These are phyloP conservation scores for Blastocystis sp. DNA, from an alignment of 352 stramenopile species.

Conservation along the genomic window DNA sequence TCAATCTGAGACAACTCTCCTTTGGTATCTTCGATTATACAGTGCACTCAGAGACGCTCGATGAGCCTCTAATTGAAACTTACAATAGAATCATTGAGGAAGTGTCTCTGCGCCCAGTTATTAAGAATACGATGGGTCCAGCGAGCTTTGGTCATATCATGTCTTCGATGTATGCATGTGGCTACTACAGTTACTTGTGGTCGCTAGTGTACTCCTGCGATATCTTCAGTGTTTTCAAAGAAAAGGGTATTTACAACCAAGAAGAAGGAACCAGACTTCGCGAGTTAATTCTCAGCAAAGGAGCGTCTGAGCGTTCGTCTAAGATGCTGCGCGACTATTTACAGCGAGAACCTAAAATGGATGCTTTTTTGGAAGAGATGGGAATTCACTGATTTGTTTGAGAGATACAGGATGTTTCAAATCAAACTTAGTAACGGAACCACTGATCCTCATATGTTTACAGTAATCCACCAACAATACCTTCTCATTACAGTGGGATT, in stretches of 20 bases:
- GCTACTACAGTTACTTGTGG: constrained; percentile 61
- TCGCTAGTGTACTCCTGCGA: constrained; percentile 42
- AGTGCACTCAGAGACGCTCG: constrained; percentile 68
- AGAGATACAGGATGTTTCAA: background rate
- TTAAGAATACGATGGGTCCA: background rate
- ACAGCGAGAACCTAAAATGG: constrained; percentile 71
- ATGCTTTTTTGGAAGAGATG: constrained; percentile 76
- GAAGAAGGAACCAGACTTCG: background rate
- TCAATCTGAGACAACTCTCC: constrained; percentile 80
- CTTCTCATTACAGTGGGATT: background rate
- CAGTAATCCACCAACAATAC: constrained; percentile 99
- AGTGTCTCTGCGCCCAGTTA: background rate
- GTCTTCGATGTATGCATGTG: constrained; percentile 54
- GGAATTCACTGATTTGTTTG: constrained; percentile 65
- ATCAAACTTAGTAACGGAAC: too few relatives aligned
- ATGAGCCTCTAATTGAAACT: constrained; percentile 22
- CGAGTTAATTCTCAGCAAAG: constrained; percentile 73
- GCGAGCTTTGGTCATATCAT: constrained; percentile 57
- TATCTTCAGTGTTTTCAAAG: constrained; percentile 61
- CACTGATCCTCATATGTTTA: constrained; percentile 95
- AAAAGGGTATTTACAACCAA: constrained; percentile 46
- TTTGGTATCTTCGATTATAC: constrained; percentile 76
- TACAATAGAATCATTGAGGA: constrained; percentile 4
- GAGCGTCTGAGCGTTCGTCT: constrained; percentile 71
- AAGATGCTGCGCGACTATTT: constrained; percentile 74